Evolutionary conservation across 2,329 filamentous ascomycete genomes (phyloP).

Genomic region (Hirsutella rhossiliensis): DNA sequence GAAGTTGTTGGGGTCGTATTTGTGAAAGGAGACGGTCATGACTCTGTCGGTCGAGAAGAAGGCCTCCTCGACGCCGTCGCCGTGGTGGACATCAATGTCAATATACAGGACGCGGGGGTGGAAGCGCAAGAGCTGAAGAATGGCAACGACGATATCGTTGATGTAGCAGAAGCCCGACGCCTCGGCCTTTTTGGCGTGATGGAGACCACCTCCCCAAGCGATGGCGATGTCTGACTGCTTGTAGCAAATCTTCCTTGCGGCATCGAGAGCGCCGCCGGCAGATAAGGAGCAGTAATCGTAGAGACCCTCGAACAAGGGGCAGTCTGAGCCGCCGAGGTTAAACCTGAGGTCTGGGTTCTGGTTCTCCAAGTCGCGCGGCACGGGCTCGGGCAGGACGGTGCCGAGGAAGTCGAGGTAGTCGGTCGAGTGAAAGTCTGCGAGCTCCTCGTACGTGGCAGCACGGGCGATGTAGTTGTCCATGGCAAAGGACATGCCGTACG

Average conservation of each 20-base stretch:
- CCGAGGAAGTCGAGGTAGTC: conserved; percentile 88
- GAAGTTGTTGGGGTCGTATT: conserved; percentile 75
- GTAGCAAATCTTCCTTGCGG: conserved; percentile 77
- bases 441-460: conserved; percentile 75
- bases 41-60: conserved; percentile 84
- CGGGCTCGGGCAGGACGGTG: conserved; percentile 53
- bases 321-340: conserved; percentile 85
- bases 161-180: conserved; percentile 97
- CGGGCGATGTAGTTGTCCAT: conserved; percentile 91
- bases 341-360: conserved; percentile 56
- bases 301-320: conserved; percentile 89
- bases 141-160: conserved; percentile 93
- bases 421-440: conserved; percentile 72
- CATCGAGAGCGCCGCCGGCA: conserved; percentile 80
- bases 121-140: conserved; percentile 73
- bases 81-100: conserved; percentile 87
- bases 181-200: conserved; percentile 90
- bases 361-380: conserved; percentile 53
- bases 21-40: conserved; percentile 92
- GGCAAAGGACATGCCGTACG: conserved; percentile 89
- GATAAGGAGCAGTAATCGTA: conserved; percentile 94
- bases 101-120: conserved; percentile 86
- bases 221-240: conserved; percentile 89
- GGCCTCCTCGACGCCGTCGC: conserved; percentile 82
- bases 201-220: conserved; percentile 92